Evolutionary conservation across 495 filamentous ascomycete genomes (phyloP), one percentile per base, ranked within the genome.

Genomic region (Neurospora discreta): DNA sequence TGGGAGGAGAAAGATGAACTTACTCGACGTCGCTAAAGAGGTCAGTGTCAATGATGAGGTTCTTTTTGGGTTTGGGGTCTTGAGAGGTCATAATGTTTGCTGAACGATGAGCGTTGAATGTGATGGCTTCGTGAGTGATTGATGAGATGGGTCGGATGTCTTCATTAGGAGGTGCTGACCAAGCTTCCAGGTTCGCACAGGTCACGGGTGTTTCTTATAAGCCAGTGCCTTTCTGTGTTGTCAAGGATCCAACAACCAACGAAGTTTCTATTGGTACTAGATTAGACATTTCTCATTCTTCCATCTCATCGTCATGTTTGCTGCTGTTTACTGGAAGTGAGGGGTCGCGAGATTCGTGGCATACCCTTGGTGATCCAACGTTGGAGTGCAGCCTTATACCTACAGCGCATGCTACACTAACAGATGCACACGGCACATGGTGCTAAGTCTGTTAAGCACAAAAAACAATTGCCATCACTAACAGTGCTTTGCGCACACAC

Each of bases 1-100:
- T 44, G n/a, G 42, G 42, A 3, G 18, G 42, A 3, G 42, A n/a
- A 18, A 3, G 42, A 36, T 5, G 4, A 2, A 52, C 78, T 42
- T 69, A 81, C 79, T 84, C 82, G 33, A 84, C 81, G 40, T 84
- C 82, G 26, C 81, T 82, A 70, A 82, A 83, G 41, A 84, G 74
- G 38, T 83, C 82, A 3, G 82, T 83, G 60, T 84, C 82, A 26
- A 84, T 80, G 26, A 84, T 78, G 2, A 80, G 71, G 44, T 77
- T 77, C 70, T 80, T 79, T 6, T 30, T 58, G 0, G 46, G 46
- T 3, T 30, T 58, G 0, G 0, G 11, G 11, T 58, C 20, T 58
- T 26, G 46, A 11, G 46, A 58, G 5, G 6, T 5, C 10, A 26
- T 2, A 0, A 3, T 26, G 2, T 58, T 2, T 15, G 11, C 20